These are phyloP conservation scores for Fusarium sp. DNA, from an alignment of 2,329 filamentous ascomycete species.

Conservation along the genomic window DNA sequence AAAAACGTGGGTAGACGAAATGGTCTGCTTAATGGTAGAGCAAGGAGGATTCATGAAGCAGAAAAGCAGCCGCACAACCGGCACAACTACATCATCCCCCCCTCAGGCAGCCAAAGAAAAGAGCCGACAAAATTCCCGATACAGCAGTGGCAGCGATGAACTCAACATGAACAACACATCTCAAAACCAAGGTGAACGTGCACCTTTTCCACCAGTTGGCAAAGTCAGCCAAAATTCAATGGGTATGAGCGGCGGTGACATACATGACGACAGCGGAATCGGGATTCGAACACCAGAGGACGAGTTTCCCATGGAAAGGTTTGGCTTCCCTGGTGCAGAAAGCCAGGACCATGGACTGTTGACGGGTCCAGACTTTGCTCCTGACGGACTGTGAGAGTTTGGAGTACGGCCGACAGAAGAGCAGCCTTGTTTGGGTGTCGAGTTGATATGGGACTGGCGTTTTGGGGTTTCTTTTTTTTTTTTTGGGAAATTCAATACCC, in stretches of 20 bases:
- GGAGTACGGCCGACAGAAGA: constrained; percentile 2
- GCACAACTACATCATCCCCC: constrained; percentile 46
- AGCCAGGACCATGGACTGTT: constrained; percentile 53
- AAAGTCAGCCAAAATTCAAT: constrained; percentile 58
- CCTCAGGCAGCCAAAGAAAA: constrained; percentile 55
- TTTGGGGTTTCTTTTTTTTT: constrained; percentile 18
- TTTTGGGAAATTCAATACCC: constrained; percentile 41
- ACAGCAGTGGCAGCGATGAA: constrained; percentile 61
- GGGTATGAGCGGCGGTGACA: constrained; percentile 57
- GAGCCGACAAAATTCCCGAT: constrained; percentile 54
- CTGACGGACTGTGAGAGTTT: constrained; percentile 34
- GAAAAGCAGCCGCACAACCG: constrained; percentile 56
- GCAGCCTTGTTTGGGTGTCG: constrained; percentile 2
- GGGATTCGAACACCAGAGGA: constrained; percentile 77
- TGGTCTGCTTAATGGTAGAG: constrained; percentile 89
- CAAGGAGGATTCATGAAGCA: constrained; percentile 87
- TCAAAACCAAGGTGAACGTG: constrained; percentile 62
- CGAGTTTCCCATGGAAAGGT: constrained; percentile 72
- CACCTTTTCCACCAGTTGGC: constrained; percentile 62
- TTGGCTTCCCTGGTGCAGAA: constrained; percentile 58
- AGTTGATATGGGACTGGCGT: constrained; percentile 39
- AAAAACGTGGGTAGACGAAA: constrained; percentile 95
- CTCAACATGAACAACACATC: constrained; percentile 59
- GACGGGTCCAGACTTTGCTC: constrained; percentile 49
- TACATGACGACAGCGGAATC: constrained; percentile 80